Evolutionary conservation across 805 yeast species (phyloP).

Genomic region (Vanderwaltozyma verrucispora): DNA sequence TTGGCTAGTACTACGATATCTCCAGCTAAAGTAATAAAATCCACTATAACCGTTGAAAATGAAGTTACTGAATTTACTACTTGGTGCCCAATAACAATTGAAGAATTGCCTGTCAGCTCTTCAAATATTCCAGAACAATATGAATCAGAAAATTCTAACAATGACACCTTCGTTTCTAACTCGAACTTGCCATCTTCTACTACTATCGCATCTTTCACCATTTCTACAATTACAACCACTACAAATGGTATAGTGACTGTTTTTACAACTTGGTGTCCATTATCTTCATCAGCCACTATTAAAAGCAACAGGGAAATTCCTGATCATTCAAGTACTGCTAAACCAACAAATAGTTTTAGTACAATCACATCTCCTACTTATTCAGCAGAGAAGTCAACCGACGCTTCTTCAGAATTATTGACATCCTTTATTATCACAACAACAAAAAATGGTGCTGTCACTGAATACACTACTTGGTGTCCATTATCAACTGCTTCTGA

Average conservation of each 20-base stretch:
- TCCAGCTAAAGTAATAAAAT: slow-evolving; percentile 23
- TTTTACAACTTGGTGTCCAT: slow-evolving; percentile 25
- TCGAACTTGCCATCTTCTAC: too few relatives aligned
- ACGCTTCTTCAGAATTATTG: too few relatives aligned
- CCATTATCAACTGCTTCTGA: slow-evolving; percentile 3
- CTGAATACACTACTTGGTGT: slow-evolving; percentile 7
- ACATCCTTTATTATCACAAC: slow-evolving; percentile 4
- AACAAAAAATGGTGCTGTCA: slow-evolving; percentile 1
- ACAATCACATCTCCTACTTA: neutral
- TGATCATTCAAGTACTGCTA: too few relatives aligned
- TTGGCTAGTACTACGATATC: slow-evolving; percentile 10
- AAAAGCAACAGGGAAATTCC: too few relatives aligned
- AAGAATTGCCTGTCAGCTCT: too few relatives aligned
- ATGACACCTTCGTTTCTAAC: too few relatives aligned
- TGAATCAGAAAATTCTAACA: too few relatives aligned
- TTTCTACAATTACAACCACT: slow-evolving; percentile 5
- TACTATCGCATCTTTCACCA: too few relatives aligned
- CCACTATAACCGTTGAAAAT: slow-evolving; percentile 22
- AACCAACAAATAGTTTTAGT: neutral
- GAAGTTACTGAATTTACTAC: slow-evolving; percentile 6
- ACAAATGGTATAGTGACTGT: slow-evolving; percentile 12
- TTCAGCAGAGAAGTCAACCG: too few relatives aligned
- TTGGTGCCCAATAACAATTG: neutral
- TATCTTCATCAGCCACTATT: slow-evolving; percentile 5
- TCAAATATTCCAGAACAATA: too few relatives aligned